phyloP scores from a whole-genome alignment of 768 basidiomycete genomes.

The Tulasnella sp. region DNA sequence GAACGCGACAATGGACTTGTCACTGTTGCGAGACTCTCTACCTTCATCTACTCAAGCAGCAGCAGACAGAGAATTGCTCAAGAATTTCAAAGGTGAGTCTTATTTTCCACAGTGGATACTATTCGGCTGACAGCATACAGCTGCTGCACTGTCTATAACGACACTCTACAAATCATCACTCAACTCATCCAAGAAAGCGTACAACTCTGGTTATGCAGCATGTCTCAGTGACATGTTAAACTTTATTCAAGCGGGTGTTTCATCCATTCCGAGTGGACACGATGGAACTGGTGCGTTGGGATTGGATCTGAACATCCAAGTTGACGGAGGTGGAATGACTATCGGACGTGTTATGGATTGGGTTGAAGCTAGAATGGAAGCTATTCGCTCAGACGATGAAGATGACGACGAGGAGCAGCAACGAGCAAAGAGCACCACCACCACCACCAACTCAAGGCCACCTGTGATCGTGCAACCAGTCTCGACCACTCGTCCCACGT shows the following conservation, averaged over 20 bases:
- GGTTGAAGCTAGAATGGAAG: constrained; percentile 70
- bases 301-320: constrained; percentile 5
- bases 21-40: constrained; percentile 12
- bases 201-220: constrained; percentile 65
- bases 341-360: constrained; percentile 75
- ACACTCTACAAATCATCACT: constrained; percentile 72
- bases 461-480: background rate
- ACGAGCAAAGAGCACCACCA: background rate
- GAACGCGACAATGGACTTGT: constrained; percentile 8
- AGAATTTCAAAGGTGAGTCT: constrained; percentile 62
- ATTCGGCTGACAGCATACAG: constrained; percentile 28
- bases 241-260: constrained; percentile 76
- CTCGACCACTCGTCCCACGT: background rate
- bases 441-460: background rate
- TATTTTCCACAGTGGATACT: background rate
- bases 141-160: constrained; percentile 72
- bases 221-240: constrained; percentile 69
- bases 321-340: constrained; percentile 34
- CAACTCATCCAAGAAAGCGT: constrained; percentile 62
- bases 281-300: constrained; percentile 33
- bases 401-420: constrained; percentile 27
- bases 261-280: constrained; percentile 38
- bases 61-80: constrained; percentile 66
- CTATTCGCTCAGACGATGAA: constrained; percentile 63
- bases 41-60: constrained; percentile 34